Conservation (phyloP, 1,139 yeast genomes). For the Suhomyces bokatorum region DNA sequence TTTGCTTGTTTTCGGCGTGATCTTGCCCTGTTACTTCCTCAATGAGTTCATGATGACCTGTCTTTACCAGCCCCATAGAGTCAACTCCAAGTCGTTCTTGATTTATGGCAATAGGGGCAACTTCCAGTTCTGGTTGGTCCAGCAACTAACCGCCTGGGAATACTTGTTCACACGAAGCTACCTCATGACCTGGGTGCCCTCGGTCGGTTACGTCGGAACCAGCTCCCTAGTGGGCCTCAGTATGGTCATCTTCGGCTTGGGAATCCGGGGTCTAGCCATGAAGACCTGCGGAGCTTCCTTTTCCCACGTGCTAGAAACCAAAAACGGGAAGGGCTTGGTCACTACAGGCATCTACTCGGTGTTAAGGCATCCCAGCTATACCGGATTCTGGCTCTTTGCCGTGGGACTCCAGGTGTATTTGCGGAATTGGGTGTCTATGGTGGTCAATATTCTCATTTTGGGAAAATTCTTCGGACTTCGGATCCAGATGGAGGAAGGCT, state of each 20-base stretch:
- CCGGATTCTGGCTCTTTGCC: slow-evolving; percentile 43
- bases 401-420: slow-evolving; percentile 36
- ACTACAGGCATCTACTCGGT: slow-evolving; percentile 34
- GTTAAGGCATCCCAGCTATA: slow-evolving; percentile 43
- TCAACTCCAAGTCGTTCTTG: slow-evolving; percentile 34
- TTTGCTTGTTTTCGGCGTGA: slow-evolving; percentile 21
- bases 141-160: slow-evolving; percentile 30
- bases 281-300: slow-evolving; percentile 39
- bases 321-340: slow-evolving; percentile 20
- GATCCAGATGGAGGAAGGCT: slow-evolving; percentile 40
- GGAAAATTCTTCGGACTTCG: slow-evolving; percentile 34
- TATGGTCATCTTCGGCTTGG: slow-evolving; percentile 25
- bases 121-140: slow-evolving; percentile 34
- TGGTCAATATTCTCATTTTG: slow-evolving; percentile 23
- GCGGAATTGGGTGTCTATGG: slow-evolving; percentile 25
- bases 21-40: slow-evolving; percentile 28
- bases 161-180: slow-evolving; percentile 14
- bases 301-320: slow-evolving; percentile 29
- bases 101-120: slow-evolving; percentile 41
- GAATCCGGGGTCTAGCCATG: slow-evolving; percentile 34
- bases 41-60: slow-evolving; percentile 33
- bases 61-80: slow-evolving; percentile 29
- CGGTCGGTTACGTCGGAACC: neutral
- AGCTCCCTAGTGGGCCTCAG: slow-evolving; percentile 15
- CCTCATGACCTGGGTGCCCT: slow-evolving; percentile 7